Percentiles rank a stretch among this genome's conserved stretches.
Evolutionary conservation across 2,329 filamentous ascomycete species (phyloP).

Genomic region (Albifimbria verrucaria): DNA sequence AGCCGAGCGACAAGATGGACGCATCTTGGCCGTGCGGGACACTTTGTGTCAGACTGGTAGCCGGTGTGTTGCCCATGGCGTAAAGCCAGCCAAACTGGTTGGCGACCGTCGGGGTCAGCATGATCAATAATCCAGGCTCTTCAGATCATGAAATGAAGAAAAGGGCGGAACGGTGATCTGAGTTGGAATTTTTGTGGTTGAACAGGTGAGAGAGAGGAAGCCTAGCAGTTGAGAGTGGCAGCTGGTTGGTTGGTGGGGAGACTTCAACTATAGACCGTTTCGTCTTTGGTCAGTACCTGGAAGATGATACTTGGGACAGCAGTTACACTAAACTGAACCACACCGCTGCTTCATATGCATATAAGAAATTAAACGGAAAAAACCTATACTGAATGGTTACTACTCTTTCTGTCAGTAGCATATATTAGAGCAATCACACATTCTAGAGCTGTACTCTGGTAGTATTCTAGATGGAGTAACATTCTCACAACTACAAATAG

Average conservation of each 20-base stretch:
- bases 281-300: not conserved
- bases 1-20: conserved; percentile 50
- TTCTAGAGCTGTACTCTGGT: no score
- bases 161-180: no score
- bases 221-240: not conserved
- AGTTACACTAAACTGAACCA: no score
- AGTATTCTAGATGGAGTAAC: no score
- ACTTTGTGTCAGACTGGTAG: conserved; percentile 43
- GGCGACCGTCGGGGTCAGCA: conserved; percentile 35
- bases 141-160: not conserved
- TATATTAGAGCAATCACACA: no score
- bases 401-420: no score
- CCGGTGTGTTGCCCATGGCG: conserved; percentile 53
- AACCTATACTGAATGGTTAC: no score
- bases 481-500: no score
- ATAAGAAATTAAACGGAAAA: not conserved
- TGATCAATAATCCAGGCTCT: conserved; percentile 11
- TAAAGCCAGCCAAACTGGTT: conserved; percentile 34
- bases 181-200: not conserved
- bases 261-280: not conserved
- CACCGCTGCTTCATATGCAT: not conserved
- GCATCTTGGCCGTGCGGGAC: conserved; percentile 48
- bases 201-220: not conserved
- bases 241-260: not conserved
- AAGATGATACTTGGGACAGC: no score